These are phyloP conservation scores for Daldinia eschscholtzii DNA, from an alignment of 2,329 filamentous ascomycete genomes.

Conservation along the genomic window DNA sequence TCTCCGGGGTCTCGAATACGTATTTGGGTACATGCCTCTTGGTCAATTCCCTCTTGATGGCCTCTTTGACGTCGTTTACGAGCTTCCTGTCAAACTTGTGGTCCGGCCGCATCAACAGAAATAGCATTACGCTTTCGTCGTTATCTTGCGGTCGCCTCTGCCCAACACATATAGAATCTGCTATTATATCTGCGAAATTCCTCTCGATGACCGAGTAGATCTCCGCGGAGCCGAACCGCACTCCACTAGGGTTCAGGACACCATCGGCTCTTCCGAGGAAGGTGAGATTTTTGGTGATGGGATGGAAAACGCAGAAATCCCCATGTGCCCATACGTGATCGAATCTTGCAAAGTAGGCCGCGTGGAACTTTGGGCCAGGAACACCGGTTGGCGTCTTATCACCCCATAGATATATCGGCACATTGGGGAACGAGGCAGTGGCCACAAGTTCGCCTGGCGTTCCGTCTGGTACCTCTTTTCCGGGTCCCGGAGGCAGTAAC, in stretches of 20 bases:
- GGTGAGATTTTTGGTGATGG: slow-evolving; percentile 71
- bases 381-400: slow-evolving; percentile 58
- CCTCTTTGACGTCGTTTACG: slow-evolving; percentile 70
- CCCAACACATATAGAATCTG: slow-evolving; percentile 83
- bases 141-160: slow-evolving; percentile 72
- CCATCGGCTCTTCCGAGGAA: slow-evolving; percentile 82
- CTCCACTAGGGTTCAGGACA: slow-evolving; percentile 82
- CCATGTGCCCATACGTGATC: slow-evolving; percentile 83
- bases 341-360: slow-evolving; percentile 73
- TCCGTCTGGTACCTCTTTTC: slow-evolving; percentile 65
- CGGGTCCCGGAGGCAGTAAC: slow-evolving; percentile 62
- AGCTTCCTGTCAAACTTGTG: slow-evolving; percentile 66
- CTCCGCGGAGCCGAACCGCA: slow-evolving; percentile 84
- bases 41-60: slow-evolving; percentile 75
- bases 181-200: slow-evolving; percentile 71
- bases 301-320: slow-evolving; percentile 81
- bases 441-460: slow-evolving; percentile 81
- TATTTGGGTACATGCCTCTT: slow-evolving; percentile 82
- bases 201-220: slow-evolving; percentile 81
- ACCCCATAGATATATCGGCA: slow-evolving; percentile 76
- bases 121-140: slow-evolving; percentile 69
- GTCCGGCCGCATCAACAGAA: slow-evolving; percentile 69
- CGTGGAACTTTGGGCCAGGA: slow-evolving; percentile 68
- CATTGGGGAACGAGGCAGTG: slow-evolving; percentile 78
- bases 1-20: slow-evolving; percentile 83